phyloP scores from a whole-genome alignment of 345 rosid genomes.

The Gossypium bickii region DNA sequence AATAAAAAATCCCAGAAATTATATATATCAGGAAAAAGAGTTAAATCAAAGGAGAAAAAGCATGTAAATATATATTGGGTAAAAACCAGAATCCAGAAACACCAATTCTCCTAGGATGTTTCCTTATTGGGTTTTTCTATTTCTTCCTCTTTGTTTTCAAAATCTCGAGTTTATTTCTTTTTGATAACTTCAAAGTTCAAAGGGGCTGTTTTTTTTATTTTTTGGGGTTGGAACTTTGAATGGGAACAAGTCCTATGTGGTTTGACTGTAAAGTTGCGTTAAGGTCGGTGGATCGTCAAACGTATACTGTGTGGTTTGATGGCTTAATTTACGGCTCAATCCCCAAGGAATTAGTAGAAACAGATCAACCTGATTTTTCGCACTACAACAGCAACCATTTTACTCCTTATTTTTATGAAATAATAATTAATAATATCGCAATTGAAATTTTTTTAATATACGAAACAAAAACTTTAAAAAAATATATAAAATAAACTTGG shows the following conservation, averaged over 20 bases:
- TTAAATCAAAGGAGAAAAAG: conserved; percentile 12
- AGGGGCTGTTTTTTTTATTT: background rate
- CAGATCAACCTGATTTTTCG: background rate
- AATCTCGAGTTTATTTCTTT: too few relatives aligned
- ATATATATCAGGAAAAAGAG: background rate
- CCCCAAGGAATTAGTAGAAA: background rate
- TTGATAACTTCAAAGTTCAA: background rate
- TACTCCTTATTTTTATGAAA: too few relatives aligned
- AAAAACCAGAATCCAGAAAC: background rate
- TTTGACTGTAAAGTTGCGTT: background rate
- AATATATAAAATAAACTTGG: too few relatives aligned
- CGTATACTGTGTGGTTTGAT: background rate
- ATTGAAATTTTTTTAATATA: too few relatives aligned
- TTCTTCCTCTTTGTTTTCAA: background rate
- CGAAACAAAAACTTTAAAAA: too few relatives aligned
- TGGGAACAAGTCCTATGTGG: background rate
- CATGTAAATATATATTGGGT: background rate
- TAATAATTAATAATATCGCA: too few relatives aligned
- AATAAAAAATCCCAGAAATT: conserved; percentile 4
- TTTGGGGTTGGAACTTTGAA: background rate
- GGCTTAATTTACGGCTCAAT: background rate
- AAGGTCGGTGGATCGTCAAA: background rate
- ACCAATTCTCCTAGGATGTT: background rate
- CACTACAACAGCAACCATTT: too few relatives aligned
- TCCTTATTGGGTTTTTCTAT: background rate